A percentile compares a stretch with the other conserved stretches of the same genome.
Conservation (phyloP, 495 filamentous ascomycete genomes). For the Neurospora sp. region DNA sequence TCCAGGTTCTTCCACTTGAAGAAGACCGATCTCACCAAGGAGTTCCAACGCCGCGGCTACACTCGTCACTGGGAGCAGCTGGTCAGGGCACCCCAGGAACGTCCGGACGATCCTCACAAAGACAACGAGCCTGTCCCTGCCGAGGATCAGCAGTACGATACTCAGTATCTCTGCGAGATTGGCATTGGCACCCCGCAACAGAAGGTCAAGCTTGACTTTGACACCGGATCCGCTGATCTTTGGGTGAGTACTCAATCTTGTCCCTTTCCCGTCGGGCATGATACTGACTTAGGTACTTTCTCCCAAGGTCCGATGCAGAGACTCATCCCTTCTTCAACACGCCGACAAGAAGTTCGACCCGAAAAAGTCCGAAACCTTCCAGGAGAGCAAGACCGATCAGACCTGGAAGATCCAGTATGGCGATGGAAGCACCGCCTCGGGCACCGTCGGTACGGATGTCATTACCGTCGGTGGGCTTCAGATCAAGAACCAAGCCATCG, state of each 20-base stretch:
- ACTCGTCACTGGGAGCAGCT: slow-evolving; percentile 35
- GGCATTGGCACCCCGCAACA: slow-evolving; percentile 60
- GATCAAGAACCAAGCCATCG: slow-evolving; percentile 58
- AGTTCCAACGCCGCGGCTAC: slow-evolving; percentile 20
- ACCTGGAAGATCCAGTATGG: slow-evolving; percentile 67
- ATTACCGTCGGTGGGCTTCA: slow-evolving; percentile 58
- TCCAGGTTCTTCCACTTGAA: slow-evolving; percentile 40
- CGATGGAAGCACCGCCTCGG: slow-evolving; percentile 61
- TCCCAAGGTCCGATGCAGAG: slow-evolving; percentile 52
- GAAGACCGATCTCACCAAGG: slow-evolving; percentile 15
- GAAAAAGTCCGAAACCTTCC: slow-evolving; percentile 53
- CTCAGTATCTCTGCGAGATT: slow-evolving; percentile 57
- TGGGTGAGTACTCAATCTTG: slow-evolving; percentile 46
- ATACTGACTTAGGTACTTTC: slow-evolving; percentile 1
- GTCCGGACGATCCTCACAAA: not conserved
- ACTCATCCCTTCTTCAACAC: slow-evolving; percentile 32
- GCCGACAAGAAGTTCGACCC: slow-evolving; percentile 48
- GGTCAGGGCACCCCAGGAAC: slow-evolving; percentile 21
- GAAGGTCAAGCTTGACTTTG: slow-evolving; percentile 59
- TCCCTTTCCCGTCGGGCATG: not conserved
- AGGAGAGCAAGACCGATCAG: slow-evolving; percentile 38
- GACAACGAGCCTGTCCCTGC: slow-evolving; percentile 36
- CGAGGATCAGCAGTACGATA: slow-evolving; percentile 68
- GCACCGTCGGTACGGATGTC: slow-evolving; percentile 59
- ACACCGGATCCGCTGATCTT: slow-evolving; percentile 68